These are phyloP conservation scores for Ogataea pilisensis DNA, from an alignment of 805 yeast species.

Conservation along the genomic window DNA sequence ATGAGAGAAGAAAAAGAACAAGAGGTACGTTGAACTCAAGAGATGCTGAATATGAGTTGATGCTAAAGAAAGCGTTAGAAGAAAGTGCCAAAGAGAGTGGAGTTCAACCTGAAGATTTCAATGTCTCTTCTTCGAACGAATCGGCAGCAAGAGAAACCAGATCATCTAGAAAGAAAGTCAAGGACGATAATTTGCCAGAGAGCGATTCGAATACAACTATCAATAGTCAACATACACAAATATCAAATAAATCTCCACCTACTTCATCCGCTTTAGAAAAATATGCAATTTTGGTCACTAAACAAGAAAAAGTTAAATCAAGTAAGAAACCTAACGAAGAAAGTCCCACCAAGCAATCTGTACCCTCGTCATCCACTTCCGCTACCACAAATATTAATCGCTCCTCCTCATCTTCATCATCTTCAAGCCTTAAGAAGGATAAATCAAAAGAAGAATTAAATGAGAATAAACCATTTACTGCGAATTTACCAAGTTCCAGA, in stretches of 20 bases:
- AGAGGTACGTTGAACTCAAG: conserved; percentile 23
- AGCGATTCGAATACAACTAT: conserved; percentile 11
- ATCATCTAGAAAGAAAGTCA: conserved; percentile 20
- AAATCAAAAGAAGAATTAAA: conserved; percentile 34
- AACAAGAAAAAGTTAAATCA: conserved; percentile 15
- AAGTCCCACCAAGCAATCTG: not conserved
- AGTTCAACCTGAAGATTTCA: conserved; percentile 33
- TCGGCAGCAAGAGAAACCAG: conserved; percentile 25
- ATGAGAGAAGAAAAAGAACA: conserved; percentile 23
- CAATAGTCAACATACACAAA: conserved; percentile 7
- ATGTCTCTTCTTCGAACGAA: conserved; percentile 30
- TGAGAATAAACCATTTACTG: conserved; percentile 70
- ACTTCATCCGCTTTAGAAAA: conserved; percentile 19
- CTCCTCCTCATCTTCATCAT: not conserved
- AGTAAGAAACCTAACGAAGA: conserved; percentile 15
- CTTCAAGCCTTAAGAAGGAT: conserved; percentile 16
- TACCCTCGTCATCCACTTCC: no score
- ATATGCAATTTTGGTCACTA: conserved; percentile 5
- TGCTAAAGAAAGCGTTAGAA: conserved; percentile 43
- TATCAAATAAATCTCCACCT: conserved; percentile 16
- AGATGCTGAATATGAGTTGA: conserved; percentile 33
- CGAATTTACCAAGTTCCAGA: conserved; percentile 75
- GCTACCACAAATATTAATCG: no score
- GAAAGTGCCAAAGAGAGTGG: conserved; percentile 54
- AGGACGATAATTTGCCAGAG: conserved; percentile 20